Base-by-base conservation (phyloP, 2,329 filamentous ascomycete genomes). In the Microcera coccophila region DNA sequence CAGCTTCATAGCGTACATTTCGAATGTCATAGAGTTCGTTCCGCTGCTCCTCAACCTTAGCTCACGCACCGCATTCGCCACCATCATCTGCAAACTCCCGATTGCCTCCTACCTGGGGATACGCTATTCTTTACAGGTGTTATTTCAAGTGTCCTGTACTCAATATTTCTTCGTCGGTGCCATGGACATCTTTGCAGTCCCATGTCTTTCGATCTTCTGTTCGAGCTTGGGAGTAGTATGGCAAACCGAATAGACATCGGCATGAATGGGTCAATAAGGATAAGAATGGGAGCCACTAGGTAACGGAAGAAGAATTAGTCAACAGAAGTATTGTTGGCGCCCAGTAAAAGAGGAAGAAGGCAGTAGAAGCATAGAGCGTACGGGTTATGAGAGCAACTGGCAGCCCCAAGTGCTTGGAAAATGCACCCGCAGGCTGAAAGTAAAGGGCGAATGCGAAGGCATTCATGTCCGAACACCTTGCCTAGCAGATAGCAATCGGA, bases 341-440 rank as follows among this genome's bases (percentile, higher is more conserved):
- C 20, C 85, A 80, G 64, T 90, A 90, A 36, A 85, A 65, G 16
- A 90, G 72, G 55, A 90, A 90, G 2, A 90, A 65, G 1, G 85
- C 85, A 44, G 84, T 87, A 1, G 86, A 90, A 1, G 86, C 82
- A 61, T 93, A 87, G 61, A 91, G 93, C 2, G 86, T 85, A 2
- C 87, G 87, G 0, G 86, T 91, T 34, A 93, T 68, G 24, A 88
- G 73, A 3, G 87, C 86, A 8, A 93, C 72, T 42, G 91, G 86
- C 5, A 87, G 68, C 1, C 87, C 87, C 2, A 85, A 85, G 54
- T 84, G 75, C 38, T 75, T 76, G 1, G 87, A 86, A 54, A 93
- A 91, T 2, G 86, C 82, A 61, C 91, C 91, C 15, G 85, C 87
- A 32, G 91, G 75, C 59, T 91, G 86, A 62, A 90, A 91, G 3